Percentiles rank a stretch among this genome's conserved stretches.
These are phyloP conservation scores for Fraxinus floribunda DNA, from an alignment of 305 asterid genomes.

Conservation along the genomic window DNA sequence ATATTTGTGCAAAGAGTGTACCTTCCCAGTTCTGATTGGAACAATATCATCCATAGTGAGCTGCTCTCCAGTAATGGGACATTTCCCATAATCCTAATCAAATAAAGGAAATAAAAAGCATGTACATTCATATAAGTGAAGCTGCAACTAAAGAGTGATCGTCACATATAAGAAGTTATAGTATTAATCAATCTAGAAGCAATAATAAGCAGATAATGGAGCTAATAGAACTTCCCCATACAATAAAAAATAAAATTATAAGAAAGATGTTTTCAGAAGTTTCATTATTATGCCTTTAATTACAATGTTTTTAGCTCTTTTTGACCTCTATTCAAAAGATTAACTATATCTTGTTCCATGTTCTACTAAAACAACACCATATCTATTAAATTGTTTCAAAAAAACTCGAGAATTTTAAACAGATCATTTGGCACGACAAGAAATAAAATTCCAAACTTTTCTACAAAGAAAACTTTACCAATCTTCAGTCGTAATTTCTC, in stretches of 20 bases:
- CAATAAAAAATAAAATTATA: not conserved
- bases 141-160: slow-evolving; percentile 11
- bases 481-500: not conserved
- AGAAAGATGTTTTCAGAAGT: not conserved
- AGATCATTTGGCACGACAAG: not conserved
- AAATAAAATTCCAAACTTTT: not conserved
- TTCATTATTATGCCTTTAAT: not conserved
- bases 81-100: slow-evolving; percentile 83
- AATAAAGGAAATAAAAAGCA: not conserved
- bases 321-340: not conserved
- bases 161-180: not conserved
- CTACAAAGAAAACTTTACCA: not conserved
- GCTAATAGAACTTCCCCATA: not conserved
- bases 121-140: not conserved
- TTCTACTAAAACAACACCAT: not conserved
- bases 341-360: not conserved
- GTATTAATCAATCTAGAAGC: not conserved
- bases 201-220: not conserved
- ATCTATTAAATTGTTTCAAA: not conserved
- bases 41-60: slow-evolving; percentile 76
- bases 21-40: slow-evolving; percentile 89
- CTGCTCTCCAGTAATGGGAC: slow-evolving; percentile 94
- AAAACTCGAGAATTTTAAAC: not conserved
- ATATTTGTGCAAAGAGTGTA: slow-evolving; percentile 17
- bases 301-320: not conserved